Percentiles rank a stretch among this genome's conserved stretches.
phyloP scores from a whole-genome alignment of 192 early-diverging fungal species.

The Podila epigama region DNA sequence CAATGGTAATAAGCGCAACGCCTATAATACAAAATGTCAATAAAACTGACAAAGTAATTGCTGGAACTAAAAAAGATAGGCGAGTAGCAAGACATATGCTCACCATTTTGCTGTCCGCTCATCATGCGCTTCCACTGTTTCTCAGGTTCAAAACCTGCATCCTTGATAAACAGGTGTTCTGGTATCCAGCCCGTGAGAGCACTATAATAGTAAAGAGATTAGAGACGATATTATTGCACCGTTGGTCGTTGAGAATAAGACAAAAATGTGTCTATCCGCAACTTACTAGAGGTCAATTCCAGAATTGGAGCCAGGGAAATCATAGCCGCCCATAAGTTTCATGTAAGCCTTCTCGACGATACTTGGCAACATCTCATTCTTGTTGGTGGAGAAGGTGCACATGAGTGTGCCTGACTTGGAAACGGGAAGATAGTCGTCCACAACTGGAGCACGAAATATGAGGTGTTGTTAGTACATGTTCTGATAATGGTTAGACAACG shows the following conservation, averaged over 20 bases:
- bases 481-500: too few species aligned
- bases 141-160: slow-evolving; percentile 68
- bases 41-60: not conserved
- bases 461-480: too few species aligned
- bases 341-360: slow-evolving; percentile 96
- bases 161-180: slow-evolving; percentile 87
- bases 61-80: not conserved
- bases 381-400: slow-evolving; percentile 85
- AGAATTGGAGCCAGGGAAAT: slow-evolving; percentile 94
- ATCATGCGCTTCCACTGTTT: slow-evolving; percentile 79
- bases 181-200: slow-evolving; percentile 95
- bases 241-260: too few species aligned
- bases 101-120: slow-evolving; percentile 69
- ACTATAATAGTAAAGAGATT: slow-evolving; percentile 32
- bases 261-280: too few species aligned
- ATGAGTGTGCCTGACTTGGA: slow-evolving; percentile 74
- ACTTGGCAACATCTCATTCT: slow-evolving; percentile 82
- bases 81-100: not conserved
- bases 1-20: slow-evolving; percentile 80
- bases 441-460: slow-evolving; percentile 59
- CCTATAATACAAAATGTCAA: slow-evolving; percentile 45
- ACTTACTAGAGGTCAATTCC: slow-evolving; percentile 86
- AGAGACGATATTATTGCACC: not conserved
- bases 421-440: slow-evolving; percentile 90
- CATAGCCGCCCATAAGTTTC: slow-evolving; percentile 96